Base-by-base conservation (phyloP, 2,329 filamentous ascomycete genomes). In the Pseudogymnoascus sp. region DNA sequence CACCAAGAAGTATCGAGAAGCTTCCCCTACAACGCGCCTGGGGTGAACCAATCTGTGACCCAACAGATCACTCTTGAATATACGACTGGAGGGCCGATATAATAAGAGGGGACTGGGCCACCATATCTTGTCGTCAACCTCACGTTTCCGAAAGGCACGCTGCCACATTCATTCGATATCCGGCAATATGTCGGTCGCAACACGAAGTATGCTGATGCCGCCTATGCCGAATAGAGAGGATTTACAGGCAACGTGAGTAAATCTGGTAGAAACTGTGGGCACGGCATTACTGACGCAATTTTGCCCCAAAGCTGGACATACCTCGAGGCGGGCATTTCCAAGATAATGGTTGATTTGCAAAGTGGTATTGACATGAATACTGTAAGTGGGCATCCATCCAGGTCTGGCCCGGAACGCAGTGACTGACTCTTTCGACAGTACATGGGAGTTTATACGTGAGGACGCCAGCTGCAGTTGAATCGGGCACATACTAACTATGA, bases 311-410 rank as follows among this genome's bases (percentile, higher is more conserved):
- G 90, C 77, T 99, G 94, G 94, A 80, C 81, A 62, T 97, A 96
- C 74, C 81, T 99, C 59, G 88, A 97, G 74, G 81, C 82, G 64
- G 92, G 93, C 66, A 92, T 99, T 67, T 86, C 91, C 66, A 90
- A 88, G 73, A 95, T 99, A 71, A 97, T 99, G 93, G 85, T 86
- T 68, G 89, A 95, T 71, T 81, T 97, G 28, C 89, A 93, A 70
- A 88, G 91, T 67, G 94, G 94, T 64, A 89, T 99, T 76, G 92
- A 97, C 71, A 92, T 97, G 86, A 85, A 88, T 69, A 93, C 90
- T 68, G 86, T 89, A 78, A 71, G 84, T 72, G 6, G 30, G n/a
- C 14, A 47, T 30, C 22, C 14, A 47, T 30, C 22, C 25, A 60
- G 57, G 35, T 7, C 33, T 30, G 9, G 6, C 2, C 33, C 20